Evolutionary conservation across 352 stramenopile genomes (phyloP), one percentile per base, ranked within the genome.

Genomic region (Phytopythium helicoides): DNA sequence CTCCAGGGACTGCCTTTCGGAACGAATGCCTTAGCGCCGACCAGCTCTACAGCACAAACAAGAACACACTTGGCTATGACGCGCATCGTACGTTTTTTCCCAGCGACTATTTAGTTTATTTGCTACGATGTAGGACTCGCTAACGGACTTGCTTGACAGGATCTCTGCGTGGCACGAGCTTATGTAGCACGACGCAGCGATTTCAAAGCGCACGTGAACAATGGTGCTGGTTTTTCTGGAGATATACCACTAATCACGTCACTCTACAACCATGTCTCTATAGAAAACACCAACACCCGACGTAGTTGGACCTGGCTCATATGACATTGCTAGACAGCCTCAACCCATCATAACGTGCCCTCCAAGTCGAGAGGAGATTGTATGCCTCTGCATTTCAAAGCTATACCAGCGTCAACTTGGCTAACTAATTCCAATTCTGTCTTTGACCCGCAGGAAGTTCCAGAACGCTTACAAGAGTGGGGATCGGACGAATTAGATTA

Each of bases 1-100:
- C 71, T 26, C 75, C 75, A 2, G 80, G 80, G 16, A 86, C 80
- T 5, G 80, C 80, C 1, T 90, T 90, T 39, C 66, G 62, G 31
- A 87, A 87, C 65, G 64, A 84, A 21, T 81, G 70, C 33, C 46
- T 74, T 1, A 86, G 76, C 49, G 60, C 72, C 14, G 80, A 90
- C 53, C 71, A 78, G 33, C 71, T 90, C 19, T 90, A 90, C 53
- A 90, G 75, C 62, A 78, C 73, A 12, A 86, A 62, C 33, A 64
- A 50, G 33, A 66, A 77, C 28, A 72, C 75, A 0, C 48, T 90
- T 12, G 80, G 80, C 18, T 89, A 90, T 40, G 72, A 89, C 36
- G 80, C 82, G 16, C 68, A 85, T 39, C 66, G 77, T 90, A 71
- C 41, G 76, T 12, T 19, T n/a, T n/a, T n/a, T n/a, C n/a, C n/a